These are phyloP conservation scores for Fusarium cicatricum DNA, from an alignment of 2,329 filamentous ascomycete species.

Conservation along the genomic window DNA sequence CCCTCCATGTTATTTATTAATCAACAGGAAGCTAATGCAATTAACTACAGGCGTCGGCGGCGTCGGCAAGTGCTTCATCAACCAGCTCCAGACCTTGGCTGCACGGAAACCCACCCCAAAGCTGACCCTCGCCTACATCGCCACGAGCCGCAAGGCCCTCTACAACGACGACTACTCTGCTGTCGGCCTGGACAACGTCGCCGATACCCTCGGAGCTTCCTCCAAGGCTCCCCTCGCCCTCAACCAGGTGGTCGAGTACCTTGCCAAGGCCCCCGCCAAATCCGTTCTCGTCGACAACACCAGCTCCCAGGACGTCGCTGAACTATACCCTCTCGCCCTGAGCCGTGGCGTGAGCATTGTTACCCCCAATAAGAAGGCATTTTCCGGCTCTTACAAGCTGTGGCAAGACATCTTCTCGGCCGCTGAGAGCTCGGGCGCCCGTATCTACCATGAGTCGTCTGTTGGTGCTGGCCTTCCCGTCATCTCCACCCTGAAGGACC, in stretches of 20 bases:
- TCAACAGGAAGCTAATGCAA: constrained; percentile 20
- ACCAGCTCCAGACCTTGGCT: constrained; percentile 76
- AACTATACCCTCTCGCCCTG: constrained; percentile 83
- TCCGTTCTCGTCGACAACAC: constrained; percentile 95
- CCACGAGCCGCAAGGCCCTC: constrained; percentile 84
- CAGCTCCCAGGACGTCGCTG: constrained; percentile 85
- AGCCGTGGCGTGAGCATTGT: constrained; percentile 86
- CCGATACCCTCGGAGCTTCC: constrained; percentile 71
- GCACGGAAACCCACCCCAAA: constrained; percentile 72
- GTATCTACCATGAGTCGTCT: constrained; percentile 94
- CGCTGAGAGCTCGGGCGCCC: constrained; percentile 74
- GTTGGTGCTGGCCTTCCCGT: constrained; percentile 94
- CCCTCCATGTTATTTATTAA: neutral
- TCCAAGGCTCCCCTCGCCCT: constrained; percentile 71
- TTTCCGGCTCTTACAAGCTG: constrained; percentile 80
- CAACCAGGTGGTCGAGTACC: constrained; percentile 77
- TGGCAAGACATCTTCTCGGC: constrained; percentile 89
- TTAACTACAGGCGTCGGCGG: constrained; percentile 78
- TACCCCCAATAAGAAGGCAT: constrained; percentile 98
- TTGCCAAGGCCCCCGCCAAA: constrained; percentile 79
- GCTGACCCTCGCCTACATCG: constrained; percentile 83
- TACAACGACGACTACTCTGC: constrained; percentile 77
- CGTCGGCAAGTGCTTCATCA: constrained; percentile 90
- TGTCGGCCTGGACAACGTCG: constrained; percentile 66
- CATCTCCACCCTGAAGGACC: constrained; percentile 90